Evolutionary conservation across 2,329 filamentous ascomycete genomes (phyloP).

Genomic region (Bisporella sp.): DNA sequence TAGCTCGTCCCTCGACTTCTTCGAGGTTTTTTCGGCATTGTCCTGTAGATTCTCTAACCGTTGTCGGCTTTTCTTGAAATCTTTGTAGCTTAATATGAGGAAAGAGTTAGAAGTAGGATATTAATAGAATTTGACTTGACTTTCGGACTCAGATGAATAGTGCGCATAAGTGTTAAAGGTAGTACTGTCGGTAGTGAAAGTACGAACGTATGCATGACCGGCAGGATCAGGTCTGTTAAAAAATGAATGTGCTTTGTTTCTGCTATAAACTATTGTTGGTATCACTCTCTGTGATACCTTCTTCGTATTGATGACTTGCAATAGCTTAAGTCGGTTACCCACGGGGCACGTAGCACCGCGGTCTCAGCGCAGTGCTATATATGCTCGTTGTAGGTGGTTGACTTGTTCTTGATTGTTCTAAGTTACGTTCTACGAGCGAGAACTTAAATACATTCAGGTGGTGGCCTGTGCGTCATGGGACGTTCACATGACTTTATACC

Average conservation of each 20-base stretch:
- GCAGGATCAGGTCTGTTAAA: constrained; percentile 11
- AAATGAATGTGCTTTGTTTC: constrained; percentile 13
- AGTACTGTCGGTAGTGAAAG: constrained; percentile 14
- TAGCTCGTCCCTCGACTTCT: constrained; percentile 11
- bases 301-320: no score
- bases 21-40: constrained; percentile 11
- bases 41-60: constrained; percentile 13
- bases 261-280: constrained; percentile 15
- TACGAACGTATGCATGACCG: constrained; percentile 8
- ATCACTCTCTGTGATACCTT: no score
- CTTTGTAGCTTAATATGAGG: constrained; percentile 9
- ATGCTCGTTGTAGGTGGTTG: no score
- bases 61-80: constrained; percentile 11
- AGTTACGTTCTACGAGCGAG: no score
- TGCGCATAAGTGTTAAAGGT: constrained; percentile 12
- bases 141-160: constrained; percentile 11
- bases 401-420: no score
- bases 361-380: no score
- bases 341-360: no score
- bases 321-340: no score
- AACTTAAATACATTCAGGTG: no score
- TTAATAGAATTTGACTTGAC: constrained; percentile 12
- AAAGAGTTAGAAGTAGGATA: constrained; percentile 7
- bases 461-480: no score
- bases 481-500: no score